Percentiles rank a stretch among this genome's conserved stretches.
These are phyloP conservation scores for Ustilago lituana DNA, from an alignment of 1,284 basidiomycete species.

Conservation along the genomic window DNA sequence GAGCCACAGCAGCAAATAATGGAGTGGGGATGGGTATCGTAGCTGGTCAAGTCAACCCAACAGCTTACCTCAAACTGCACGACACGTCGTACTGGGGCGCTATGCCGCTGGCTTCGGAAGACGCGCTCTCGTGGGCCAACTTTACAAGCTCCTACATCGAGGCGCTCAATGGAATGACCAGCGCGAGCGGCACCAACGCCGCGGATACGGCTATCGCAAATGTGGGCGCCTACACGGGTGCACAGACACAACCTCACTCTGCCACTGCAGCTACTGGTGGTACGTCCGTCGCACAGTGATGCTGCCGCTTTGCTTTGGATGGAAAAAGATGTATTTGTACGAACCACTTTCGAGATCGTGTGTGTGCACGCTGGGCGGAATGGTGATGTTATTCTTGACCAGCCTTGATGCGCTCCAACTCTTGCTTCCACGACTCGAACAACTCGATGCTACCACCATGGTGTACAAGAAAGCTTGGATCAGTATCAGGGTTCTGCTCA, in stretches of 20 bases:
- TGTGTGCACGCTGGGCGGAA: not conserved
- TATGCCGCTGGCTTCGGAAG: constrained; percentile 46
- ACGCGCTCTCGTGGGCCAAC: constrained; percentile 47
- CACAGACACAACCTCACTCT: not conserved
- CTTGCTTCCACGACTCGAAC: constrained; percentile 56
- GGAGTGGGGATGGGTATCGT: not conserved
- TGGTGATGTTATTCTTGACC: constrained; percentile 23
- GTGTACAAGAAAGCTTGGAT: no score
- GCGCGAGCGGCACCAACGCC: not conserved
- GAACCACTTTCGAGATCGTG: not conserved
- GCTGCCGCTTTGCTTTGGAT: no score
- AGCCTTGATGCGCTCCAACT: constrained; percentile 55
- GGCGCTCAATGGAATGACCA: constrained; percentile 43
- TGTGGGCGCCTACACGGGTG: not conserved
- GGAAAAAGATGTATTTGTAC: constrained; percentile 28
- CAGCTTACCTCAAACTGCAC: constrained; percentile 42
- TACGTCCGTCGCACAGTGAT: no score
- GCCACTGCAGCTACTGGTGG: not conserved
- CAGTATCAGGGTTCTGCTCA: no score
- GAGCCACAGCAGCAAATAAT: not conserved
- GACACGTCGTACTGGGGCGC: constrained; percentile 52
- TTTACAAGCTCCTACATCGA: constrained; percentile 48
- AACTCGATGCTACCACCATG: constrained; percentile 24
- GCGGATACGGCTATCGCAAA: not conserved
- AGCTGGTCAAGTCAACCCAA: constrained; percentile 27